These are phyloP conservation scores for Rhynchospora tenuis DNA, from an alignment of 176 grass and related monocot genomes.

Conservation along the genomic window DNA sequence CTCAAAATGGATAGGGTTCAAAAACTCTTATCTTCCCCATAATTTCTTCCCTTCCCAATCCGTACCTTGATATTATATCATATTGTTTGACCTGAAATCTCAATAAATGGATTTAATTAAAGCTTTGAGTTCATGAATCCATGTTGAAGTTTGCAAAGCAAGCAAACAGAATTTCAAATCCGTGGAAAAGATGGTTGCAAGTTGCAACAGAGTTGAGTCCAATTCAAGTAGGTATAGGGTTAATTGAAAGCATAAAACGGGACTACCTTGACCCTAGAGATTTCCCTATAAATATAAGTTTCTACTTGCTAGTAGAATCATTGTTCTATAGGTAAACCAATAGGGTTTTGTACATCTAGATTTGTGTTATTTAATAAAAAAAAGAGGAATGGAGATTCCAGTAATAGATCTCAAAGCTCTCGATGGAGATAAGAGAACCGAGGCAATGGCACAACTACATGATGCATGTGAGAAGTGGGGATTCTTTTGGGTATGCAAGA, in stretches of 20 bases:
- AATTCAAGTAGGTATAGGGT: not conserved
- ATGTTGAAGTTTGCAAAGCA: conserved; percentile 8
- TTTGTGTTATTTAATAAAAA: not conserved
- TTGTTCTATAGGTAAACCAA: not conserved
- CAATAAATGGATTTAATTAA: not conserved
- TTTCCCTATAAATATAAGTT: conserved; percentile 21
- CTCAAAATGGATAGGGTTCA: not conserved
- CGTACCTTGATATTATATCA: not conserved
- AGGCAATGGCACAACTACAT: conserved; percentile 50
- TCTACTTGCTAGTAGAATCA: not conserved
- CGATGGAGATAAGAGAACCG: conserved; percentile 31
- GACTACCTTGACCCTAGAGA: conserved; percentile 7
- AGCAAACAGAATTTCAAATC: conserved; percentile 3
- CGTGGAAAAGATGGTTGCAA: not conserved
- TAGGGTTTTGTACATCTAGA: not conserved
- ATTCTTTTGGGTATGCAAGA: conserved; percentile 64
- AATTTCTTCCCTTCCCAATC: not conserved
- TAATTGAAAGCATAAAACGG: not conserved
- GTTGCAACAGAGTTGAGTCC: not conserved
- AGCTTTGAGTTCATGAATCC: not conserved
- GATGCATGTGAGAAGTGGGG: conserved; percentile 61
- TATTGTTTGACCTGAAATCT: not conserved
- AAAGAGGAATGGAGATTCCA: conserved; percentile 49
- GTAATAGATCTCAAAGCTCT: conserved; percentile 61
- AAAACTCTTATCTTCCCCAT: not conserved